Evolutionary conservation across 495 filamentous ascomycete genomes (phyloP).

Genomic region (Aspergillus wentii): DNA sequence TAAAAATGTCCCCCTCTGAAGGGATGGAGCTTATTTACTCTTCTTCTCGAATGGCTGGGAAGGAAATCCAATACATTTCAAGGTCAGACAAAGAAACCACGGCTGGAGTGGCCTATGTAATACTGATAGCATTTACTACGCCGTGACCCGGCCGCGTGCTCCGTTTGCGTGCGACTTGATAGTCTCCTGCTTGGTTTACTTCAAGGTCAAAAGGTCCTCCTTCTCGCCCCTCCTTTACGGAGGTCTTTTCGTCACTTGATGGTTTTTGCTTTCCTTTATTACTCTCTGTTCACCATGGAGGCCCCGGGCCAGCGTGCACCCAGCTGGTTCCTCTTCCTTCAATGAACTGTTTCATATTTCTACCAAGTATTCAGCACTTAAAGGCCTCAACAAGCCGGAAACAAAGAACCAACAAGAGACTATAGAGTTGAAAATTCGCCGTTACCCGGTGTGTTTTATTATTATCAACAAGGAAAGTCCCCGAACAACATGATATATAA

Average conservation of each 20-base stretch:
- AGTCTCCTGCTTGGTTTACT: constrained; percentile 14
- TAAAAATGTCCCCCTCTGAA: no score
- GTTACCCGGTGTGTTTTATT: constrained; percentile 10
- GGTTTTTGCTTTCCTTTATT: background rate
- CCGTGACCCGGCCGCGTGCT: constrained; percentile 36
- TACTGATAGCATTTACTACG: constrained; percentile 26
- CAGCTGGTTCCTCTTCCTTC: constrained; percentile 6
- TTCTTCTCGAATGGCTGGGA: no score
- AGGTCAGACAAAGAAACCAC: background rate
- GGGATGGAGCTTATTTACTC: no score
- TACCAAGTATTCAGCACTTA: no score
- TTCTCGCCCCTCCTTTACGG: constrained; percentile 2
- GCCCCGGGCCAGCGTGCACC: constrained; percentile 4
- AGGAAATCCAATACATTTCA: no score
- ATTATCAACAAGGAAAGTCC: constrained; percentile 9
- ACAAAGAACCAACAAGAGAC: no score
- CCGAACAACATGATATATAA: constrained; percentile 23
- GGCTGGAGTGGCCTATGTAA: constrained; percentile 23
- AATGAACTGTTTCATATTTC: constrained; percentile 15
- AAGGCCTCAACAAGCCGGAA: constrained; percentile 6
- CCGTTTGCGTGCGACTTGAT: constrained; percentile 35
- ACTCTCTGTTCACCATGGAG: constrained; percentile 15
- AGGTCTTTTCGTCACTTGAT: constrained; percentile 4
- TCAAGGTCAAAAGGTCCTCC: constrained; percentile 28
- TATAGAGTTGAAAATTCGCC: constrained; percentile 8